Evolutionary conservation across 495 filamentous ascomycete species (phyloP).

Genomic region (Hyphodiscus hymeniophilus): DNA sequence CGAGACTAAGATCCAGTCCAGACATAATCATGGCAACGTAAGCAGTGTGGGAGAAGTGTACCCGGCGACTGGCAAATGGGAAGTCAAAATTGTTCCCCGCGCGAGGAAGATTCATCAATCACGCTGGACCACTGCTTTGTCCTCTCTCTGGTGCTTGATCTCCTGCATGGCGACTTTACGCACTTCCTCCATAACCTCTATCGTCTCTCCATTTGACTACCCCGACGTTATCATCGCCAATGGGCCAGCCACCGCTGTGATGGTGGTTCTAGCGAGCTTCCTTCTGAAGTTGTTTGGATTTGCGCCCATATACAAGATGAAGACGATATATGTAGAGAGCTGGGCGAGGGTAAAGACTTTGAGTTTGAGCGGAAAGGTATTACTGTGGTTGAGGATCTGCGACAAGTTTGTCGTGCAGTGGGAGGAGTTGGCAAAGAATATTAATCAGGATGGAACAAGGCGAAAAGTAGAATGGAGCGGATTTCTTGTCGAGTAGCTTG

Average conservation of each 20-base stretch:
- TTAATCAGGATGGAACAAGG: conserved; percentile 35
- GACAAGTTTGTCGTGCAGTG: conserved; percentile 74
- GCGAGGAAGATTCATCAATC: conserved; percentile 74
- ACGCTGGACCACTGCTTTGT: conserved; percentile 56
- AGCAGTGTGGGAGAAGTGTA: conserved; percentile 7
- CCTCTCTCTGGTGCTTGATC: conserved; percentile 49
- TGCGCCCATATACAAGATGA: conserved; percentile 37
- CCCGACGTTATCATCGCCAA: conserved; percentile 79
- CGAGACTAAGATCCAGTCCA: conserved; percentile 34
- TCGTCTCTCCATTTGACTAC: conserved; percentile 4
- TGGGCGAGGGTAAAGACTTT: conserved; percentile 76
- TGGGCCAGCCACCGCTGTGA: conserved; percentile 79
- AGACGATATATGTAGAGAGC: conserved; percentile 79
- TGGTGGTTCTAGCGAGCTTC: conserved; percentile 62
- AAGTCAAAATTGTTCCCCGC: conserved; percentile 49
- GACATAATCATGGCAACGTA: conserved; percentile 18
- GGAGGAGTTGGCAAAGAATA: conserved; percentile 42
- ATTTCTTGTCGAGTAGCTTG: conserved; percentile 33
- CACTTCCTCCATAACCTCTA: background rate
- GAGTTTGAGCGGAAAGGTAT: conserved; percentile 71
- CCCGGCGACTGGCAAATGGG: conserved; percentile 24
- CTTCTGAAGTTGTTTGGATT: conserved; percentile 51
- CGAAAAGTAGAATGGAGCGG: conserved; percentile 35
- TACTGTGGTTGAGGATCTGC: conserved; percentile 46
- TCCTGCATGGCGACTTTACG: conserved; percentile 29